Evolutionary conservation across 331 rosid species (phyloP).

Genomic region (Acacia concinna): DNA sequence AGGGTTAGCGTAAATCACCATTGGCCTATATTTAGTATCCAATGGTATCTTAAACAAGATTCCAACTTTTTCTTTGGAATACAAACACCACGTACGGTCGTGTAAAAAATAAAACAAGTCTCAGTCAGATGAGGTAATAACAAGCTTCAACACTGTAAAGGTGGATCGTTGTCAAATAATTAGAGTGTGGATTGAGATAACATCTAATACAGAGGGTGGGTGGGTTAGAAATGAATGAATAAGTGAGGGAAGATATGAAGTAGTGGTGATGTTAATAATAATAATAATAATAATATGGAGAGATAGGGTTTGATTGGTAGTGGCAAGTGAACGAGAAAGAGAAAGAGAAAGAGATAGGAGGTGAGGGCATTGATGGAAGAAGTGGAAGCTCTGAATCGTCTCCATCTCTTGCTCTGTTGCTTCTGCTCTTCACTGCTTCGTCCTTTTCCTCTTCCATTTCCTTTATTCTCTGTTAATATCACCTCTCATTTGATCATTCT

Average conservation of each 20-base stretch:
- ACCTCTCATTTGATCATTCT: neutral
- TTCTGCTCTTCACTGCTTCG: neutral
- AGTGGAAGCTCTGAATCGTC: neutral
- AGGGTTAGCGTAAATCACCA: no score
- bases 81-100: neutral
- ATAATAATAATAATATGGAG: neutral
- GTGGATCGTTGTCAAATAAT: no score
- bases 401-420: neutral
- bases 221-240: neutral
- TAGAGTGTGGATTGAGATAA: no score
- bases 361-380: conserved; percentile 15
- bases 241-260: neutral
- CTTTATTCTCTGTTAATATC: neutral
- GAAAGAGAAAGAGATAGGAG: no score
- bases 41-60: no score
- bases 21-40: no score
- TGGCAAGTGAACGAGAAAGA: neutral
- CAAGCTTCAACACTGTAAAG: no score
- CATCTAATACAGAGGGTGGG: neutral
- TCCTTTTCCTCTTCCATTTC: neutral
- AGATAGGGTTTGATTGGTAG: neutral
- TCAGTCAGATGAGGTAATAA: no score
- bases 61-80: no score
- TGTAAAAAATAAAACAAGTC: no score
- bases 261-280: neutral